Base-by-base conservation (phyloP, 2,329 filamentous ascomycete species). In the Aspergillus phoenicis region DNA sequence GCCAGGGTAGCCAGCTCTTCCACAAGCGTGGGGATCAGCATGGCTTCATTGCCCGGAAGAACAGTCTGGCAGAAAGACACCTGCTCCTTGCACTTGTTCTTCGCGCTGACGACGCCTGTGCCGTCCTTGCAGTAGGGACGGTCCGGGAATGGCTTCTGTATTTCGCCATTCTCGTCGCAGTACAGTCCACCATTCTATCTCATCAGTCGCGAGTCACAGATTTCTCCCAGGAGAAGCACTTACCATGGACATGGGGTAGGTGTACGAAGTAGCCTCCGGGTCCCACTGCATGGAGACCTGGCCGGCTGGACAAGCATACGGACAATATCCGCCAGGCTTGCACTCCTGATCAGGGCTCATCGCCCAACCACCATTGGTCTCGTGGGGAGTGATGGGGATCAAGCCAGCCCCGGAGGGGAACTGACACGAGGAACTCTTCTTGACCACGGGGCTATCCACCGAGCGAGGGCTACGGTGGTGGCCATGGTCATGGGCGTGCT, bases 221-320 rank as follows among this genome's bases (percentile, higher is more conserved):
- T 20, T 2, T 20, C 20, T 55, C n/a, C 53, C 47, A 56, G 26
- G 56, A 59, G 52, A 26, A 56, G 38, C 58, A 79, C 86, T 70
- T 78, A 91, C 89, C 87, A 91, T 92, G 3, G 89, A 93, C 63
- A 83, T 75, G 2, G 89, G 89, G 73, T 88, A 91, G 38, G 75
- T 78, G 72, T 92, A 93, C 3, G 80, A 78, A 5, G 81, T 87
- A 4, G 90, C 90, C 60, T 82, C 76, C 0, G 88, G 87, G 70
- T 92, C 86, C 91, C 91, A 93, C 75, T 94, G 91, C 64, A 87
- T 85, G 82, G 90, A 91, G 28, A 93, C 85, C 80, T 91, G 85
- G 61, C 90, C 90, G 0, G 90, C 75, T 61, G 88, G 89, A 74
- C 91, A 93, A 57, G 91, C 90, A 73, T 90, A 88, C 1, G 91